phyloP scores from a whole-genome alignment of 345 rosid genomes.

The Physaria fendleri region DNA sequence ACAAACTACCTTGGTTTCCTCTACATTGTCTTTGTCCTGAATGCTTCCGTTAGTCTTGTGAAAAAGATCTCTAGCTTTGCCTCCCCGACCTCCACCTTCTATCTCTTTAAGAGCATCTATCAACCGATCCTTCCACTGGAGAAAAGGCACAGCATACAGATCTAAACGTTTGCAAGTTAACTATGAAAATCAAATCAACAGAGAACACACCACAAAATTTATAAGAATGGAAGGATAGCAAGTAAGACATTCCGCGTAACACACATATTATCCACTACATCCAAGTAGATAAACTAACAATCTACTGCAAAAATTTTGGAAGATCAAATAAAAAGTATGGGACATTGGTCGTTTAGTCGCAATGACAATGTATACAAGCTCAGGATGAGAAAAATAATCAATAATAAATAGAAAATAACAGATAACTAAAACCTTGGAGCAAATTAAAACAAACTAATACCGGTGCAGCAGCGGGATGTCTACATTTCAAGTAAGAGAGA shows the following conservation, averaged over 20 bases:
- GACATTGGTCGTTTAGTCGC: slow-evolving; percentile 6
- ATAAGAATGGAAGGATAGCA: slow-evolving; percentile 1
- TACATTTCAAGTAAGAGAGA: slow-evolving; percentile 68
- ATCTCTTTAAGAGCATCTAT: slow-evolving; percentile 62
- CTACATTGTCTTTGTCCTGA: slow-evolving; percentile 42
- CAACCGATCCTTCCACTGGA: slow-evolving; percentile 90
- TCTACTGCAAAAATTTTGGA: neutral
- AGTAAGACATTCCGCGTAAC: slow-evolving; percentile 3
- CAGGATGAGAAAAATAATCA: neutral
- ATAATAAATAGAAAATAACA: neutral
- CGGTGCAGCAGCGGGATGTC: slow-evolving; percentile 93
- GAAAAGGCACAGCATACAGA: slow-evolving; percentile 21
- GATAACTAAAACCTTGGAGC: slow-evolving; percentile 6
- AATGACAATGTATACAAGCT: neutral
- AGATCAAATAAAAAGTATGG: slow-evolving; percentile 4
- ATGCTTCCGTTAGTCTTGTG: slow-evolving; percentile 44
- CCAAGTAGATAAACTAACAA: neutral
- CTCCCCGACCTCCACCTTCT: slow-evolving; percentile 50
- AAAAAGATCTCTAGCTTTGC: slow-evolving; percentile 39
- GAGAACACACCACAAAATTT: neutral
- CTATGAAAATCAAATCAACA: neutral
- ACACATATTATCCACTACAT: slow-evolving; percentile 1
- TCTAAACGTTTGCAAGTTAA: neutral
- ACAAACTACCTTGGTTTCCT: slow-evolving; percentile 39
- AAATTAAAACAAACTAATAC: slow-evolving; percentile 40